These are phyloP conservation scores for Dactylonectria macrodidyma DNA, from an alignment of 2,329 filamentous ascomycete genomes.

Conservation along the genomic window DNA sequence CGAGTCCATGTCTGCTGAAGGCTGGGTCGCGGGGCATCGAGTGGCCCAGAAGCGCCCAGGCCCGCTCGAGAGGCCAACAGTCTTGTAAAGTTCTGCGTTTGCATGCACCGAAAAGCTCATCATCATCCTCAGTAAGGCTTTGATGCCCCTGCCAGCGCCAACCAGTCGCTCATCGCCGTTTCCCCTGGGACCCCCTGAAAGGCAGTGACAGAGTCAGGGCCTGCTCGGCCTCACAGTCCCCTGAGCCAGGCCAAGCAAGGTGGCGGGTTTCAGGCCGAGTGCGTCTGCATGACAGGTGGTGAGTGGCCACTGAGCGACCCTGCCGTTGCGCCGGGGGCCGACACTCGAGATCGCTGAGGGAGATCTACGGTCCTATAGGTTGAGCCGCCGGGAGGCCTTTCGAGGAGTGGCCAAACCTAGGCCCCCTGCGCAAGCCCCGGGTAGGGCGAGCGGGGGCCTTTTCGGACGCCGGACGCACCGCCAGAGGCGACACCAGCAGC, in stretches of 20 bases:
- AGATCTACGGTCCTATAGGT: conserved; percentile 44
- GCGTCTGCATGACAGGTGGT: conserved; percentile 24
- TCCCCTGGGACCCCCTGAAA: conserved; percentile 3
- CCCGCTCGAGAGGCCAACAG: conserved; percentile 16
- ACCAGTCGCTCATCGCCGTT: conserved; percentile 33
- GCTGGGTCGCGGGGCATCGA: conserved; percentile 40
- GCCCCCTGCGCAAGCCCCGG: conserved; percentile 19
- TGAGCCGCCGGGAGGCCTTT: conserved; percentile 27
- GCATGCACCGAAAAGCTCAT: not conserved
- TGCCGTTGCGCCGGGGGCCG: conserved; percentile 29
- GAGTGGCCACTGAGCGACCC: conserved; percentile 40
- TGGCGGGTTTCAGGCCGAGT: conserved; percentile 48
- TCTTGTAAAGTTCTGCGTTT: not conserved
- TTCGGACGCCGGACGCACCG: conserved; percentile 17
- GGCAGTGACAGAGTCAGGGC: conserved; percentile 33
- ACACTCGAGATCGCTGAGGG: conserved; percentile 42
- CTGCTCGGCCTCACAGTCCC: conserved; percentile 29
- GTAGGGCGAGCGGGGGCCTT: conserved; percentile 16
- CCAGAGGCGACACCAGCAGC: conserved; percentile 7
- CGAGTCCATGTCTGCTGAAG: conserved; percentile 36
- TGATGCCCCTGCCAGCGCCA: conserved; percentile 34
- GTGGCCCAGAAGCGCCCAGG: conserved; percentile 41
- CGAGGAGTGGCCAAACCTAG: not conserved
- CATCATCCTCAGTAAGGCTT: conserved; percentile 25
- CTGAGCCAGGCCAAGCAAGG: conserved; percentile 29